Evolutionary conservation across 306 rosid species (phyloP), one percentile per base, ranked within the genome.

Genomic region (Parietaria judaica): DNA sequence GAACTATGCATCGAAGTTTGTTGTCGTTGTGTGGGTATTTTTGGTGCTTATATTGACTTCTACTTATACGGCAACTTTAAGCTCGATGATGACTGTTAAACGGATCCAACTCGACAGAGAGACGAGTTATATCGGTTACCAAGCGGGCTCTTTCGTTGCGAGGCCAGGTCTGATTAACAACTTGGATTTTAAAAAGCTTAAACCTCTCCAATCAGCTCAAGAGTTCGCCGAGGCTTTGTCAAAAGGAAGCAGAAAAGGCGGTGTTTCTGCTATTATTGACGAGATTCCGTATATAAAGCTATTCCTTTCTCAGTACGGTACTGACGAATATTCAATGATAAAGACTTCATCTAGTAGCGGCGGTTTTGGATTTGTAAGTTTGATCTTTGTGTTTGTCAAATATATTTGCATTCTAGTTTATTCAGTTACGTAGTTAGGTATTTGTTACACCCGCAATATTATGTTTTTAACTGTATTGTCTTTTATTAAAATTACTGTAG

Each of bases 351-450:
- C 70, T 37, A 36, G 35, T n/a, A 47, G 58, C 5, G 70, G 23
- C 54, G 82, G 79, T n/a, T 56, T 78, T 56, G 82, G 79, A 45
- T 78, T 73, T 38, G 82, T 78, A 51, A 76, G 67, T 71, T 48
- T 52, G 8, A 5, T 52, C 31, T 8, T 2, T 52, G 6, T 14
- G 6, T 52, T 52, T 52, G 5, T 55, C 14, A 8, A 8, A 34
- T 31, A 23, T 3, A 23, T 14, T 17, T 4, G n/a, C n/a, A n/a
- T n/a, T n/a, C n/a, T n/a, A n/a, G n/a, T 14, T 59, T 39, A 39
- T 39, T 39, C 44, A 39, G 44, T 39, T 3, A 39, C n/a, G n/a
- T n/a, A n/a, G n/a, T n/a, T n/a, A n/a, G n/a, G n/a, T n/a, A n/a
- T n/a, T n/a, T n/a, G n/a, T n/a, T n/a, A n/a, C n/a, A n/a, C n/a